These are phyloP conservation scores for Backusella circina DNA, from an alignment of 192 early-diverging fungal genomes.

Conservation along the genomic window DNA sequence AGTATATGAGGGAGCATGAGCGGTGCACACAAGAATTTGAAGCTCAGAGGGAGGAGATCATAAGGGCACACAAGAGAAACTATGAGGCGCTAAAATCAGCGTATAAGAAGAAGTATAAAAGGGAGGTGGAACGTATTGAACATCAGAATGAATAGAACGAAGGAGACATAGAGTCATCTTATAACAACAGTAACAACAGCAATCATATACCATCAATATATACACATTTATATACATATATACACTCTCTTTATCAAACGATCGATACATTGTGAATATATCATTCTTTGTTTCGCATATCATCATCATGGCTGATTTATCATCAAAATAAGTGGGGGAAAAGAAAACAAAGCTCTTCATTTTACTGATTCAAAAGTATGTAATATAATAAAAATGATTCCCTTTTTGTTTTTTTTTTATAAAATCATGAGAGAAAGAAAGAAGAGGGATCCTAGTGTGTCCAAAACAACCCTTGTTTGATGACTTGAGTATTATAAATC, in stretches of 20 bases:
- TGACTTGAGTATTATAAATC: too few relatives aligned
- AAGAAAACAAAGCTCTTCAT: not conserved
- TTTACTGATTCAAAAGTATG: not conserved
- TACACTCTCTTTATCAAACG: not conserved
- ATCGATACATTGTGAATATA: not conserved
- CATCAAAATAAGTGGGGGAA: not conserved
- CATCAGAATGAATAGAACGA: not conserved
- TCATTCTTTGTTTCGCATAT: not conserved
- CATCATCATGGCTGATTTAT: not conserved
- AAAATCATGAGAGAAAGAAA: too few relatives aligned
- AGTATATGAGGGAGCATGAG: not conserved
- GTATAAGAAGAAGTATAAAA: not conserved
- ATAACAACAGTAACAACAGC: not conserved
- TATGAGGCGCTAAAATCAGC: not conserved
- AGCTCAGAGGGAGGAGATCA: not conserved
- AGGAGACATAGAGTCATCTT: not conserved
- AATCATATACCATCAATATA: not conserved
- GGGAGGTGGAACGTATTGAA: not conserved
- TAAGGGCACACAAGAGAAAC: not conserved
- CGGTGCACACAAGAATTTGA: not conserved
- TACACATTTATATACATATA: not conserved
- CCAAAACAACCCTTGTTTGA: too few relatives aligned
- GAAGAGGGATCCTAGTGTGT: too few relatives aligned
- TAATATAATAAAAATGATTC: too few relatives aligned
- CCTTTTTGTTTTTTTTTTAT: too few relatives aligned